Base-by-base conservation (phyloP, 2,329 filamentous ascomycete genomes). In the Sclerotinia subarctica region DNA sequence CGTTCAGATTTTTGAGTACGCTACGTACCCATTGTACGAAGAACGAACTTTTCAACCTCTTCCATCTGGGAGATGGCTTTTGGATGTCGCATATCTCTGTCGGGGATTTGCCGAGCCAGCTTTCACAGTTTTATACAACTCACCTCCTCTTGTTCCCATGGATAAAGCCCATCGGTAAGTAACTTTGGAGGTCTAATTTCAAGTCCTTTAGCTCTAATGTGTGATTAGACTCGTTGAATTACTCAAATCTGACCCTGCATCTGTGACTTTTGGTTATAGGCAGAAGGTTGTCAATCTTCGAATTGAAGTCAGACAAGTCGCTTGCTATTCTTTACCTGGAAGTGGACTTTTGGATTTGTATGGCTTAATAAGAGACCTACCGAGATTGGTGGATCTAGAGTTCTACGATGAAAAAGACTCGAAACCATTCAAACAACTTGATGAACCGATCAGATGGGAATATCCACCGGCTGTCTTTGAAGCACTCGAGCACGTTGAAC, bases 331-430 rank as follows among this genome's bases (percentile, higher is more conserved):
- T 64, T 84, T 84, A 74, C 82, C 81, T 17, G 80, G 82, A 2
- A 80, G 81, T 53, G 84, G 83, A 15, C 83, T 85, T 29, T 80
- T 88, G 67, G 83, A 88, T 69, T 76, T 91, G 26, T 77, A 80
- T 51, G 79, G 81, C 35, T 78, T 96, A 62, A 80, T 96, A 26
- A 81, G 82, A 52, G 82, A 85, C 57, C 83, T 93, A 7, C 88
- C 89, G 0, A 87, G 87, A 59, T 81, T 97, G 21, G 84, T 84
- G 64, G 84, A 89, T 60, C 79, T 97, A 44, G 86, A 93, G 68
- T 83, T 97, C 21, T 89, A 88, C 70, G 90, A 94, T 72, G 84
- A 84, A 15, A 82, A 85, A 60, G 91, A 96, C 74, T 80, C 86
- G 70, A 83, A 89, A 2, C 90, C 90, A 0, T 92, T 88, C 76